Evolutionary conservation across 495 filamentous ascomycete species (phyloP).

Genomic region (Cercophora samala): DNA sequence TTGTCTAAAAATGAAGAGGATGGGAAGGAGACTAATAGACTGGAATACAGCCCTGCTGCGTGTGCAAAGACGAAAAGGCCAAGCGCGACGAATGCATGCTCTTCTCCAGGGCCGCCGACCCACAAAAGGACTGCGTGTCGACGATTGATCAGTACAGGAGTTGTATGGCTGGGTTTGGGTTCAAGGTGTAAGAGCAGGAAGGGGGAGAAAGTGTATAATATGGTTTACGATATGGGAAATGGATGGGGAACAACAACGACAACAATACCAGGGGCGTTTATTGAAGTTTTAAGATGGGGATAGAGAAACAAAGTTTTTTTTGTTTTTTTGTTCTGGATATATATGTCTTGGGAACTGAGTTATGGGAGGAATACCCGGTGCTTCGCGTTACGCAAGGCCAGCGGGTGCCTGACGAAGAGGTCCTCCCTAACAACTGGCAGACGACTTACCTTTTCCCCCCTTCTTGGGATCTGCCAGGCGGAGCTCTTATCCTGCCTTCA

Average conservation of each 20-base stretch:
- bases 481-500: too few species aligned
- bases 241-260: background rate
- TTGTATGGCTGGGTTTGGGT: constrained; percentile 94
- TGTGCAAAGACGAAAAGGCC: constrained; percentile 93
- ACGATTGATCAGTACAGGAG: constrained; percentile 80
- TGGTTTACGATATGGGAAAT: background rate
- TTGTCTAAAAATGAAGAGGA: background rate
- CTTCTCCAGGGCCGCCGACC: constrained; percentile 75
- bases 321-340: background rate
- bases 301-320: background rate
- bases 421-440: too few species aligned
- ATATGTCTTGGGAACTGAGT: too few species aligned
- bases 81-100: constrained; percentile 97
- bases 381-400: too few species aligned
- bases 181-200: constrained; percentile 56
- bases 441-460: too few species aligned
- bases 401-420: too few species aligned
- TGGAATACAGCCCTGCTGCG: constrained; percentile 76
- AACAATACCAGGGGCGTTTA: background rate
- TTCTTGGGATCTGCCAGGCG: too few species aligned
- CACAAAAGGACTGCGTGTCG: constrained; percentile 72
- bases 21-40: background rate
- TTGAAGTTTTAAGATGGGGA: background rate
- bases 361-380: too few species aligned
- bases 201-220: background rate